Conservation (phyloP, 176 grass and related monocot species). For the Saccharum spontaneum region DNA sequence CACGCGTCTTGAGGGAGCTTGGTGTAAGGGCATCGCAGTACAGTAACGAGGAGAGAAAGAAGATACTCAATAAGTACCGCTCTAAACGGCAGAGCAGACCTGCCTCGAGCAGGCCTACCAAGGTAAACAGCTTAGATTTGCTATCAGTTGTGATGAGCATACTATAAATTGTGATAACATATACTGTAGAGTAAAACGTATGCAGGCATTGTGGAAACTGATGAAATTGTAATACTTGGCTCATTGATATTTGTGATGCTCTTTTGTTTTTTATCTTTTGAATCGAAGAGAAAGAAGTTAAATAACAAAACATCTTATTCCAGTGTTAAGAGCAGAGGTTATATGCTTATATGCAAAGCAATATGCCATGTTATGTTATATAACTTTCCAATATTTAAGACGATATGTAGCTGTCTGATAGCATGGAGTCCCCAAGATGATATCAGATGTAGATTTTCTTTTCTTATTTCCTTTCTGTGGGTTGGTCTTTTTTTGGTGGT, state of each 20-base stretch:
- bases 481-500: no score
- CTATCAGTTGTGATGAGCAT: neutral
- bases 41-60: conserved; percentile 71
- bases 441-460: neutral
- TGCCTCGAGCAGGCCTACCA: conserved; percentile 43
- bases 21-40: conserved; percentile 50
- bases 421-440: neutral
- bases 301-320: neutral
- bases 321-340: neutral
- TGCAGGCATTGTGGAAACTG: neutral
- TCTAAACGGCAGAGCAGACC: conserved; percentile 65
- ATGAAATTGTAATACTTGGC: neutral
- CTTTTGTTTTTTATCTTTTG: neutral
- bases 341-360: conserved; percentile 5
- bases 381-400: neutral
- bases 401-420: neutral
- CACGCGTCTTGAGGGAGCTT: conserved; percentile 37
- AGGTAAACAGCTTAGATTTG: conserved; percentile 49
- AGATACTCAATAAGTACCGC: conserved; percentile 70
- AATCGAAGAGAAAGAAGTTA: neutral
- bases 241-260: neutral
- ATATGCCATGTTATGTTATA: neutral
- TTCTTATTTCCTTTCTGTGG: no score
- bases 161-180: neutral
- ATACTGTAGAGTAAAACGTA: neutral